Percentiles rank a stretch among this genome's conserved stretches.
These are phyloP conservation scores for Kluyveromyces lactis DNA, from an alignment of 805 yeast genomes.

Conservation along the genomic window DNA sequence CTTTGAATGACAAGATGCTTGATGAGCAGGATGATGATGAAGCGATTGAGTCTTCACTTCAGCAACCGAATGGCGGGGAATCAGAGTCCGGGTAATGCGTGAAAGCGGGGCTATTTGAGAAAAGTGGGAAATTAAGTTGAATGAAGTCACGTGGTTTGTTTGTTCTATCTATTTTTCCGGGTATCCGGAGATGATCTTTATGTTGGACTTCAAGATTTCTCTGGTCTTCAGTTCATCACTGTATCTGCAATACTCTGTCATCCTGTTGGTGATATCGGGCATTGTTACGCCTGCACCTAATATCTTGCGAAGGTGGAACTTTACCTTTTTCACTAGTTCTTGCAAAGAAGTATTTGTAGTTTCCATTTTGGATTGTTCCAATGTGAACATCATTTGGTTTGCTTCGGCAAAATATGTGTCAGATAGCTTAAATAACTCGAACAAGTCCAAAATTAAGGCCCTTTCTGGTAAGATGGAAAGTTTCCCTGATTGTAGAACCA, in stretches of 20 bases:
- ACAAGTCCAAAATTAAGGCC: slow-evolving; percentile 7
- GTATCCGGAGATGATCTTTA: neutral
- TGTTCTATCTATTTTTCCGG: neutral
- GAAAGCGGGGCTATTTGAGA: too few relatives aligned
- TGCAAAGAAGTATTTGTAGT: slow-evolving; percentile 14
- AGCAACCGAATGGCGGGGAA: too few relatives aligned
- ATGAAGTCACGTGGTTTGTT: neutral
- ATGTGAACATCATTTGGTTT: too few relatives aligned
- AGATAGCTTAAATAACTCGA: slow-evolving; percentile 9
- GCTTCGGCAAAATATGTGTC: too few relatives aligned
- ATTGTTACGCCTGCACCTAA: slow-evolving; percentile 33
- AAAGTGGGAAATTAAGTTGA: too few relatives aligned
- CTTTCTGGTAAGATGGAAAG: slow-evolving; percentile 18
- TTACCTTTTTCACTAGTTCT: slow-evolving; percentile 17
- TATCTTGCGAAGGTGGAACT: slow-evolving; percentile 40
- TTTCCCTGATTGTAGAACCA: slow-evolving; percentile 13
- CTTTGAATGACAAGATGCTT: too few relatives aligned
- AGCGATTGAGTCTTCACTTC: too few relatives aligned
- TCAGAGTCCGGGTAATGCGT: too few relatives aligned
- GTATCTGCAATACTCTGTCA: neutral
- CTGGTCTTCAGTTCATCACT: neutral
- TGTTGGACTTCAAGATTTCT: neutral
- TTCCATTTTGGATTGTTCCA: too few relatives aligned
- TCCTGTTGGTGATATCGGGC: neutral
- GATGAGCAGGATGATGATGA: too few relatives aligned